These are phyloP conservation scores for Pseudopithomyces chartarum DNA, from an alignment of 2,329 filamentous ascomycete species.

Conservation along the genomic window DNA sequence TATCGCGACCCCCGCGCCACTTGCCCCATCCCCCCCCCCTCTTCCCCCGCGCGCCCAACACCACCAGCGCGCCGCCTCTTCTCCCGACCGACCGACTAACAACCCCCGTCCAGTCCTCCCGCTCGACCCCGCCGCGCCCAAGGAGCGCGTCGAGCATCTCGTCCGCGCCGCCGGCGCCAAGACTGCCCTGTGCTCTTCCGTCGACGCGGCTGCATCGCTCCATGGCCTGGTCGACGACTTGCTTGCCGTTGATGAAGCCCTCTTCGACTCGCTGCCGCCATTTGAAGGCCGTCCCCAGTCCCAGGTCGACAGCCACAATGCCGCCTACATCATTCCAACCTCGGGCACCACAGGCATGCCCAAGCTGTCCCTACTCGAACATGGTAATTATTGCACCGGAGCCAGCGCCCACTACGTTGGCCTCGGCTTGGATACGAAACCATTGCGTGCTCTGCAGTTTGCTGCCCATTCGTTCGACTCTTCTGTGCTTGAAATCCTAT, in stretches of 20 bases:
- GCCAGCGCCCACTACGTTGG: constrained; percentile 20
- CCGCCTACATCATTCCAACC: constrained; percentile 31
- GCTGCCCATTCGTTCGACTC: constrained; percentile 33
- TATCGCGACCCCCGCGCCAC: background rate
- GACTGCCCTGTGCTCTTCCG: constrained; percentile 20
- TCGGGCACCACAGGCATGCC: constrained; percentile 30
- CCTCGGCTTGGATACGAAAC: constrained; percentile 17
- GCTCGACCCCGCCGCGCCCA: constrained; percentile 25
- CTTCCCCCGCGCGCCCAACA: background rate
- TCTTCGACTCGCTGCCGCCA: constrained; percentile 14
- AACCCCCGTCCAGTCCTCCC: constrained; percentile 20
- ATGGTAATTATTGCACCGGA: constrained; percentile 26
- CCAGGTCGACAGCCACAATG: constrained; percentile 19
- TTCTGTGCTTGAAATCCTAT: constrained; percentile 24
- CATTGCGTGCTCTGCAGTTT: constrained; percentile 25
- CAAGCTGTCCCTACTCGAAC: constrained; percentile 27
- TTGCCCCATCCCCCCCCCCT: background rate
- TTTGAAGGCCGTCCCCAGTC: constrained; percentile 7
- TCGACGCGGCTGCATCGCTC: constrained; percentile 5
- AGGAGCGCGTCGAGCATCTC: constrained; percentile 23
- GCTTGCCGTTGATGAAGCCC: constrained; percentile 14
- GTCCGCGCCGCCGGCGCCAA: constrained; percentile 16
- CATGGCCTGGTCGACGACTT: constrained; percentile 11
- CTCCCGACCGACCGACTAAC: background rate
- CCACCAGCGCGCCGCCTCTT: background rate